A percentile compares a stretch with the other conserved stretches of the same genome.
Conservation (phyloP, 495 filamentous ascomycete species). For the Pyrenopolyporus hunteri region DNA sequence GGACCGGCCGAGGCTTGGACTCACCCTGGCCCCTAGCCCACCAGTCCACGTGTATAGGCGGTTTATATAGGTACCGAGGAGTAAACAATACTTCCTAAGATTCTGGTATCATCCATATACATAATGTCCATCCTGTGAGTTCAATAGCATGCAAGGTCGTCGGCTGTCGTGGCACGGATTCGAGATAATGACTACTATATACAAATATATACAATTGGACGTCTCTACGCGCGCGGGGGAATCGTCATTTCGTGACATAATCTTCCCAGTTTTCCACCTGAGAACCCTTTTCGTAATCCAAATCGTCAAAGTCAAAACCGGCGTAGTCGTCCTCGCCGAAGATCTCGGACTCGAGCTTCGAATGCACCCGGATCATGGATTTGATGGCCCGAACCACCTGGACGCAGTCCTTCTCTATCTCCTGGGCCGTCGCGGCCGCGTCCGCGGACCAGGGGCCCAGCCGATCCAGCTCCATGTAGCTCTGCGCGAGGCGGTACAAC, state of each 20-base stretch:
- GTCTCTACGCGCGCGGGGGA: too few relatives aligned
- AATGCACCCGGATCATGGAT: slow-evolving; percentile 42
- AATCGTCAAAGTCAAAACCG: slow-evolving; percentile 12
- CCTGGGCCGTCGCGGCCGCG: slow-evolving; percentile 25
- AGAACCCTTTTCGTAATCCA: background rate
- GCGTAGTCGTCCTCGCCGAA: slow-evolving; percentile 18
- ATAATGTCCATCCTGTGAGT: too few relatives aligned
- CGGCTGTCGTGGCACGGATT: slow-evolving; percentile 1
- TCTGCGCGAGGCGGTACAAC: slow-evolving; percentile 46
- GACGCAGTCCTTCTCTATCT: slow-evolving; percentile 39
- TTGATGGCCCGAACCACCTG: slow-evolving; percentile 44
- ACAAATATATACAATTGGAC: background rate
- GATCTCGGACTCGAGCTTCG: slow-evolving; percentile 39
- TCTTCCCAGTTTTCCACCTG: background rate
- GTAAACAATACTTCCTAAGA: too few relatives aligned
- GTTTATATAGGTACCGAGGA: too few relatives aligned
- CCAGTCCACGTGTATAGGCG: too few relatives aligned
- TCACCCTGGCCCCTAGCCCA: too few relatives aligned
- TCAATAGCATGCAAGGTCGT: too few relatives aligned
- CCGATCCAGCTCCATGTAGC: slow-evolving; percentile 49
- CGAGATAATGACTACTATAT: slow-evolving; percentile 10
- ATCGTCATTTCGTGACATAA: too few relatives aligned
- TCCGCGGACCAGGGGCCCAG: slow-evolving; percentile 44
- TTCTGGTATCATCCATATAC: too few relatives aligned
- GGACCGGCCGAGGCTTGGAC: too few relatives aligned